Base-by-base conservation (phyloP, 441 rosid genomes). In the Codiaeum variegatum region DNA sequence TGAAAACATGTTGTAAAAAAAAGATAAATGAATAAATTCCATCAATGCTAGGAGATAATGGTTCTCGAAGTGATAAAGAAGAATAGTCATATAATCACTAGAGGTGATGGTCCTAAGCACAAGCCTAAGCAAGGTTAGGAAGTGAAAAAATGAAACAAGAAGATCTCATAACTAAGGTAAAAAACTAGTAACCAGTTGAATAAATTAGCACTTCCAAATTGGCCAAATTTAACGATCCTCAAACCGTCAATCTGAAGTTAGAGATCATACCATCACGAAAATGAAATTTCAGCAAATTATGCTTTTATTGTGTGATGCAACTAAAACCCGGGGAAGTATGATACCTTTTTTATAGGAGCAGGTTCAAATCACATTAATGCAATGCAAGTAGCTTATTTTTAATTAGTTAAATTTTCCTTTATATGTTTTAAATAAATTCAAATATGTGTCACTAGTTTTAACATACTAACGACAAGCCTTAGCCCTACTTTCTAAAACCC, bases 1-100 rank as follows among this genome's bases (percentile, higher is more conserved):
- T 95, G 84, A 74, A 84, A 72, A 42, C 82, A 83, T 66, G 64
- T 46, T 75, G 69, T n/a, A 66, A 70, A 58, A 70, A 66, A 70
- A 62, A 75, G 68, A 71, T 64, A 40, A 5, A 51, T 21, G 58
- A 66, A 18, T 7, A 66, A 62, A n/a, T 64, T 8, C 69, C 4
- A 5, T 47, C 8, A 73, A 49, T 4, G 10, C 12, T 23, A 18
- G 49, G 4, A 69, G 44, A 54, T 7, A 3, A 40, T 26, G 51
- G 6, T 47, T 47, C 40, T 67, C 38, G 13, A 32, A 21, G 49
- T 36, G n/a, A 54, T 19, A 11, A 51, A 15, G 40, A 8, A 46
- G 24, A 7, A 11, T 49, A 18, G 21, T 44, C 56, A n/a, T 6
- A 13, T 5, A 64, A 16, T 24, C 28, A 24, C 13, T 24, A 24